These are phyloP conservation scores for Lagenidium giganteum DNA, from an alignment of 352 stramenopile genomes.

Conservation along the genomic window DNA sequence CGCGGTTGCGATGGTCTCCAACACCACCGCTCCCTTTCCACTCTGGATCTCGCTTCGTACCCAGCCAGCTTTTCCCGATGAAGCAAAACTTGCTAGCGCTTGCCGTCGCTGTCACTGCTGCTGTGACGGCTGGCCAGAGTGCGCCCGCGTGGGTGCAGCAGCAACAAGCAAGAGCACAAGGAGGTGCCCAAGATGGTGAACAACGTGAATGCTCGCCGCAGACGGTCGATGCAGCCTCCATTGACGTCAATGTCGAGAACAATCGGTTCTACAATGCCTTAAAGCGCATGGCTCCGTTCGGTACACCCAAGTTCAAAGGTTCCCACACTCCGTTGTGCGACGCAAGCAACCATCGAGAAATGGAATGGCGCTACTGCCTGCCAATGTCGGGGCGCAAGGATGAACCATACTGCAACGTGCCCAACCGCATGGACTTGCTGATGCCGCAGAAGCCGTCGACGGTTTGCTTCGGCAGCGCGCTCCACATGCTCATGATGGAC, in stretches of 20 bases:
- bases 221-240: too few species aligned
- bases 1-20: too few species aligned
- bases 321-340: neutral
- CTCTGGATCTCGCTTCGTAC: too few species aligned
- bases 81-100: too few species aligned
- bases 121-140: too few species aligned
- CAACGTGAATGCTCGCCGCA: too few species aligned
- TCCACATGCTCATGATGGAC: constrained; percentile 6
- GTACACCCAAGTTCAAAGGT: neutral
- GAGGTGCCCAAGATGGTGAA: too few species aligned
- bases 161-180: too few species aligned
- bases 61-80: too few species aligned
- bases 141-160: too few species aligned
- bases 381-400: constrained; percentile 9
- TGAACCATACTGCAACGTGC: constrained; percentile 9
- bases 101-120: too few species aligned
- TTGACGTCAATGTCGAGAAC: neutral
- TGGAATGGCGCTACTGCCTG: constrained; percentile 2
- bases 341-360: neutral
- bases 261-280: neutral
- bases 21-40: too few species aligned
- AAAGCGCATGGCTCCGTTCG: neutral
- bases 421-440: constrained; percentile 3
- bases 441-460: constrained; percentile 3
- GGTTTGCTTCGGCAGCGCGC: constrained; percentile 7